A percentile compares a stretch with the other conserved stretches of the same genome.
Evolutionary conservation across 2,329 filamentous ascomycete genomes (phyloP).

Genomic region (Paecilomyces sp.): DNA sequence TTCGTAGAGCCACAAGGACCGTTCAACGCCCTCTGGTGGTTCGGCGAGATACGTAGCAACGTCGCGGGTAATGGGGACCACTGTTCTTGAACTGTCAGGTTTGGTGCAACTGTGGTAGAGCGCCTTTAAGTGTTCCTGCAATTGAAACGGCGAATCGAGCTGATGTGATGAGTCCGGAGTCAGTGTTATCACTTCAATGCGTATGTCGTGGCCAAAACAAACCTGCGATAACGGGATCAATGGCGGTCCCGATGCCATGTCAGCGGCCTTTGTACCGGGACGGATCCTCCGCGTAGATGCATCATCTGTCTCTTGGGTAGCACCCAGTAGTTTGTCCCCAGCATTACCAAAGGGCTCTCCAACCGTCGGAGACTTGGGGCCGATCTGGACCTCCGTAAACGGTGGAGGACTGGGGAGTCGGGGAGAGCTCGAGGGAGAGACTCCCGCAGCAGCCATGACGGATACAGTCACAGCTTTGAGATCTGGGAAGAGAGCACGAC

Average conservation of each 20-base stretch:
- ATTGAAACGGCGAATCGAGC: conserved; percentile 95
- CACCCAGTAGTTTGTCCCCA: conserved; percentile 48
- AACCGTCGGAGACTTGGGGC: conserved; percentile 65
- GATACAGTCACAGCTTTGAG: conserved; percentile 1
- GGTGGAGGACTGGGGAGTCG: conserved; percentile 92
- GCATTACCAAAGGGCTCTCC: conserved; percentile 53
- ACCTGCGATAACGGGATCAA: conserved; percentile 80
- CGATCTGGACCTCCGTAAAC: conserved; percentile 88
- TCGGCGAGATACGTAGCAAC: conserved; percentile 70
- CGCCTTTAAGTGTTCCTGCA: conserved; percentile 93
- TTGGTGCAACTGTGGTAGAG: conserved; percentile 77
- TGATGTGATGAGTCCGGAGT: conserved; percentile 30
- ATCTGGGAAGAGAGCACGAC: conserved; percentile 9
- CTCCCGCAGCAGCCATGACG: conserved; percentile 38
- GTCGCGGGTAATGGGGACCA: conserved; percentile 65
- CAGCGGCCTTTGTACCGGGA: conserved; percentile 80
- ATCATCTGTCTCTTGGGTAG: conserved; percentile 55
- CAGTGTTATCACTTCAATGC: conserved; percentile 3
- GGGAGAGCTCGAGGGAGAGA: conserved; percentile 65
- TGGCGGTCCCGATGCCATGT: conserved; percentile 89
- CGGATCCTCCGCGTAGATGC: conserved; percentile 79
- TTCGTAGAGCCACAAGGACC: conserved; percentile 93
- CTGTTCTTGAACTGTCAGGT: conserved; percentile 50
- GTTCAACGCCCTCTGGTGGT: conserved; percentile 74
- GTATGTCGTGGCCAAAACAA: conserved; percentile 19